A percentile compares a stretch with the other conserved stretches of the same genome.
phyloP scores from a whole-genome alignment of 208 protist species.

The Trypanosoma cruzi region DNA sequence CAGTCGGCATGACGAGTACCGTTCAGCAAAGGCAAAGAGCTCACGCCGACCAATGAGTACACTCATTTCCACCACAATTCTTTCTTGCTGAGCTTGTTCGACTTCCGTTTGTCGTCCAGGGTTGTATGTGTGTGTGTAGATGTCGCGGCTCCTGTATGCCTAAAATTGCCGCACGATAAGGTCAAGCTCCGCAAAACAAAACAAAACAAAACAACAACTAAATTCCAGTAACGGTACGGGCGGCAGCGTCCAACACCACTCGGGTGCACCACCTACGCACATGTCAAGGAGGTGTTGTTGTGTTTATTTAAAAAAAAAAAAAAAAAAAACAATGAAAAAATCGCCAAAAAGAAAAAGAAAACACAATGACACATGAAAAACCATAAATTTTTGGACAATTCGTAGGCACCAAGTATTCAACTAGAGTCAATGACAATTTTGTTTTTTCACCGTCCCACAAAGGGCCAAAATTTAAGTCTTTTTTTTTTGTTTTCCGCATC shows the following conservation, averaged over 20 bases:
- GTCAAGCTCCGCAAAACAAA: neutral
- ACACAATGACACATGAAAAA: neutral
- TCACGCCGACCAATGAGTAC: conserved; percentile 73
- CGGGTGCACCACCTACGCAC: neutral
- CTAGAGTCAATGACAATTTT: too few species aligned
- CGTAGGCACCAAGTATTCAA: neutral
- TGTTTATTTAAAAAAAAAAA: neutral
- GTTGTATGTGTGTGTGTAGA: neutral
- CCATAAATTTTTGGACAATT: neutral
- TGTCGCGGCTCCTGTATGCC: neutral
- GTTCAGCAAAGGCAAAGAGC: conserved; percentile 84
- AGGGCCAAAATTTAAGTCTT: too few species aligned
- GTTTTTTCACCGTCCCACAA: too few species aligned
- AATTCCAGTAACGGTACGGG: neutral
- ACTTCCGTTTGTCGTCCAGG: neutral
- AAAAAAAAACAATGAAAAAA: neutral
- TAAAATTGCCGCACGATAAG: neutral
- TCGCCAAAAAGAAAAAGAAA: neutral
- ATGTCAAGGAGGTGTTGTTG: neutral
- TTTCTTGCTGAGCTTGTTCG: neutral
- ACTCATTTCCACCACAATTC: conserved; percentile 11
- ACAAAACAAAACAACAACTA: neutral
- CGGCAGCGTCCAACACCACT: neutral
- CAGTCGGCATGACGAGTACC: conserved; percentile 50
- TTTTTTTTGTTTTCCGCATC: too few species aligned